A percentile compares a stretch with the other conserved stretches of the same genome.
Evolutionary conservation across 345 rosid genomes (phyloP).

Genomic region (Citrus cavaleriei): DNA sequence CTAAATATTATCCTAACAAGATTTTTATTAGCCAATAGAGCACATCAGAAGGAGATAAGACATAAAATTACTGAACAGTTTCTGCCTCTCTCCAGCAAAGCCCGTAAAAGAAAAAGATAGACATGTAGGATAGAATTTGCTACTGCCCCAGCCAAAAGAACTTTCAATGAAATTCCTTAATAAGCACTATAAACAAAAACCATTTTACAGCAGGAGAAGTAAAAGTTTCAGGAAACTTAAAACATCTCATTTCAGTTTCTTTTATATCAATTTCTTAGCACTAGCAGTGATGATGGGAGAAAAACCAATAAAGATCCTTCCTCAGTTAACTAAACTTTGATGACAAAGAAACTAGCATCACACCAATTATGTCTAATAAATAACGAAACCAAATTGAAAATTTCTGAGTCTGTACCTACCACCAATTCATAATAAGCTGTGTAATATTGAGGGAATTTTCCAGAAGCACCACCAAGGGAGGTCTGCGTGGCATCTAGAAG

Average conservation of each 20-base stretch:
- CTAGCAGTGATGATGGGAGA: neutral
- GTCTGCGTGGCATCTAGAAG: conserved; percentile 98
- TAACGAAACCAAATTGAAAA: neutral
- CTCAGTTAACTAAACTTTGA: neutral
- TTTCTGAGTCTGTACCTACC: conserved; percentile 51
- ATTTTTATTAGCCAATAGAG: neutral
- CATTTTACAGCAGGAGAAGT: neutral
- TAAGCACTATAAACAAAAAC: neutral
- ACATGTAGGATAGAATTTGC: neutral
- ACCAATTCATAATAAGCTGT: conserved; percentile 81
- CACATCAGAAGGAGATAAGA: neutral
- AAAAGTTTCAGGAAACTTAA: neutral
- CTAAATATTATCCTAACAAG: neutral
- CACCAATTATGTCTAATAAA: neutral
- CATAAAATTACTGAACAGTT: neutral
- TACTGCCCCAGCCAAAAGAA: neutral
- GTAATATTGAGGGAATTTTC: conserved; percentile 89
- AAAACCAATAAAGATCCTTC: neutral
- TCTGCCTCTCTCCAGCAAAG: neutral
- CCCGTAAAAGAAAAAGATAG: neutral
- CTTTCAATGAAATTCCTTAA: neutral
- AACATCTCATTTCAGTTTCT: neutral
- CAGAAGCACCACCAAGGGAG: conserved; percentile 84
- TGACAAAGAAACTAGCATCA: neutral
- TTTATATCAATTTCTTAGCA: neutral